A percentile compares a stretch with the other conserved stretches of the same genome.
phyloP scores from a whole-genome alignment of 2,329 filamentous ascomycete genomes.

The Curvularia sp. region DNA sequence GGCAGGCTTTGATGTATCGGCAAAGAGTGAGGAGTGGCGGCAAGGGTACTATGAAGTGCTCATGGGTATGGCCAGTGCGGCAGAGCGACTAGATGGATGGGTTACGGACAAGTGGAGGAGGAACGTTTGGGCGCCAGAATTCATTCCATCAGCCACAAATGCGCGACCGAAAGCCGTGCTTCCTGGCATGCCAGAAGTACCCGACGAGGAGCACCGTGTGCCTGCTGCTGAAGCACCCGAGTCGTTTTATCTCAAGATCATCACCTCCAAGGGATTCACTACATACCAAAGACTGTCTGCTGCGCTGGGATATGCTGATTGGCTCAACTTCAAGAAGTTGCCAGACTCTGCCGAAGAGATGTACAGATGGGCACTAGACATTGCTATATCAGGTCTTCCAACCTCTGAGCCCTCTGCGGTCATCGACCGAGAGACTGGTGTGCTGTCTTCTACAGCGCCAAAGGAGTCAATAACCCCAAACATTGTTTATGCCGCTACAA shows the following conservation, averaged over 20 bases:
- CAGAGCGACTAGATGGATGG: conserved; percentile 84
- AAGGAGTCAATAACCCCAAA: conserved; percentile 69
- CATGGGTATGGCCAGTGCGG: conserved; percentile 76
- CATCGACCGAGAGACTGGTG: conserved; percentile 68
- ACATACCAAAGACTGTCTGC: conserved; percentile 82
- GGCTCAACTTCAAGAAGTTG: conserved; percentile 78
- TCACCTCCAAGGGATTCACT: conserved; percentile 81
- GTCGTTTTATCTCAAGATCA: conserved; percentile 78
- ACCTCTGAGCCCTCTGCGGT: conserved; percentile 53
- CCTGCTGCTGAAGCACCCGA: conserved; percentile 72
- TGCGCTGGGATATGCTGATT: conserved; percentile 82
- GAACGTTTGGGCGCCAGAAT: conserved; percentile 73
- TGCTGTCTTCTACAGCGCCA: conserved; percentile 64
- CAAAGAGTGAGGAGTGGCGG: conserved; percentile 83
- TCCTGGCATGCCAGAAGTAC: conserved; percentile 68
- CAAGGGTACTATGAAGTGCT: conserved; percentile 84
- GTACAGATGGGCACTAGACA: conserved; percentile 77
- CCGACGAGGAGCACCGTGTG: conserved; percentile 77
- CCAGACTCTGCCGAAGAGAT: conserved; percentile 72
- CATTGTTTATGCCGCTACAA: conserved; percentile 75
- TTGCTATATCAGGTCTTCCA: conserved; percentile 67
- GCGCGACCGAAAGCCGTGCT: conserved; percentile 77
- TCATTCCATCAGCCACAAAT: conserved; percentile 83
- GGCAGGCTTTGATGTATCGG: conserved; percentile 71
- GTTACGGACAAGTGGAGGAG: conserved; percentile 69